These are phyloP conservation scores for Medicago lupulina DNA, from an alignment of 306 rosid genomes.

Conservation along the genomic window DNA sequence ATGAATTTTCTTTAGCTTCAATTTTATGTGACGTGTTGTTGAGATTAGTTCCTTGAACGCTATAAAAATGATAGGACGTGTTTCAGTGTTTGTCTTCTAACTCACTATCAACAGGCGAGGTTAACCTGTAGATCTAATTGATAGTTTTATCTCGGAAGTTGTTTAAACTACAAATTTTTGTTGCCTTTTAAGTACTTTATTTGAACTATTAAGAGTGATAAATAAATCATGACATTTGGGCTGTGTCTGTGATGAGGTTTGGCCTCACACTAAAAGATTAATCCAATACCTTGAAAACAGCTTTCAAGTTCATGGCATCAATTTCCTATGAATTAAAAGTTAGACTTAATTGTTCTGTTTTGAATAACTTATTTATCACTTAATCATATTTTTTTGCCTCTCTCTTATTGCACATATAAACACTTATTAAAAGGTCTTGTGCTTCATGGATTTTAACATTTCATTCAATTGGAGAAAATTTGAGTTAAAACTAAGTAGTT, in stretches of 20 bases:
- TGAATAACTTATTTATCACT: slow-evolving; percentile 12
- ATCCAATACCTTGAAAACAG: not conserved
- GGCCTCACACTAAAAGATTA: slow-evolving; percentile 2
- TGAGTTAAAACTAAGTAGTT: slow-evolving; percentile 12
- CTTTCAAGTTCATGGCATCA: slow-evolving; percentile 17
- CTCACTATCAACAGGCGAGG: not conserved
- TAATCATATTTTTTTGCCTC: not conserved
- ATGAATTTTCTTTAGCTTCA: slow-evolving; percentile 24
- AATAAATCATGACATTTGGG: not conserved
- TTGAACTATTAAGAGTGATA: not conserved
- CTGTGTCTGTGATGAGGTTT: slow-evolving; percentile 4
- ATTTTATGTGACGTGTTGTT: not conserved
- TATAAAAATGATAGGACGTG: slow-evolving; percentile 1
- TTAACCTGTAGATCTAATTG: slow-evolving; percentile 22
- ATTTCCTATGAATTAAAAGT: slow-evolving; percentile 19
- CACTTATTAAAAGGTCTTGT: slow-evolving; percentile 23
- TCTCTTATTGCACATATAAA: slow-evolving; percentile 4
- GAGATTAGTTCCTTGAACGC: slow-evolving; percentile 20
- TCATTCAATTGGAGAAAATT: slow-evolving; percentile 4
- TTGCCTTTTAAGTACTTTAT: not conserved
- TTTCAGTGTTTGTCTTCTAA: not conserved
- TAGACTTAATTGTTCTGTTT: slow-evolving; percentile 29
- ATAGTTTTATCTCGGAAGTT: slow-evolving; percentile 27
- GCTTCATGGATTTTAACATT: slow-evolving; percentile 3
- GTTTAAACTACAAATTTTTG: slow-evolving; percentile 16